Conservation (phyloP, 2,329 filamentous ascomycete species). For the Graphiopsis chlorocephala region DNA sequence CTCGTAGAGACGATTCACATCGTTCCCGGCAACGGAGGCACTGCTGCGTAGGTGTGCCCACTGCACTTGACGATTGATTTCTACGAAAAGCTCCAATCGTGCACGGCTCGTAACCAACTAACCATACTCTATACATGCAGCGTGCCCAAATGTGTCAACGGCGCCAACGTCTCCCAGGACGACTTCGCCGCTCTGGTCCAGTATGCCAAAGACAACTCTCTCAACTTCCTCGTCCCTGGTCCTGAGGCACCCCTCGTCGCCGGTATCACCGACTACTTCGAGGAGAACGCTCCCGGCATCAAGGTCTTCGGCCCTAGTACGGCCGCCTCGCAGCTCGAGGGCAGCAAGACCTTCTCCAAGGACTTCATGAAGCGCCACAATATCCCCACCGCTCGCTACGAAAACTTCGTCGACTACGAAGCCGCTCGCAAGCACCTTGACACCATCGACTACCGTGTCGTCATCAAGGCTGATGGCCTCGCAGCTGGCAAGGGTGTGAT, state of each 20-base stretch:
- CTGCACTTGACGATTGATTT: background rate
- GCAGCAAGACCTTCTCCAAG: conserved; percentile 95
- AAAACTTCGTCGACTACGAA: conserved; percentile 63
- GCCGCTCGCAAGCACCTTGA: conserved; percentile 64
- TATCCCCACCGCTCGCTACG: conserved; percentile 88
- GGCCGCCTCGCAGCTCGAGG: conserved; percentile 85
- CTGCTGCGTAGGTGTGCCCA: conserved; percentile 48
- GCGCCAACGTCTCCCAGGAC: conserved; percentile 64
- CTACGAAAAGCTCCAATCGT: background rate
- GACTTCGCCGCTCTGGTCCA: conserved; percentile 75
- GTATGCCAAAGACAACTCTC: conserved; percentile 67
- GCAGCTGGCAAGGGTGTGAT: conserved; percentile 96
- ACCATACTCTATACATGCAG: conserved; percentile 22
- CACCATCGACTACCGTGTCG: conserved; percentile 66
- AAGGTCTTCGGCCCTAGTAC: conserved; percentile 82
- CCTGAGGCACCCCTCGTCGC: conserved; percentile 93
- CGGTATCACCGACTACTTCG: conserved; percentile 82
- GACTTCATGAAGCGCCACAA: conserved; percentile 92
- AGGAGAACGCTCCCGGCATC: conserved; percentile 51
- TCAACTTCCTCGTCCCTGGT: conserved; percentile 85
- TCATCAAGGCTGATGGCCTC: conserved; percentile 91
- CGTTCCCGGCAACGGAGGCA: conserved; percentile 82
- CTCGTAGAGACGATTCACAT: conserved; percentile 71
- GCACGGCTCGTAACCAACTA: conserved; percentile 6
- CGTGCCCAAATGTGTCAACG: conserved; percentile 52